Percentiles rank a stretch among this genome's conserved stretches.
Evolutionary conservation across 129 eudicot species (phyloP).

Genomic region (Flaveria trinervia): DNA sequence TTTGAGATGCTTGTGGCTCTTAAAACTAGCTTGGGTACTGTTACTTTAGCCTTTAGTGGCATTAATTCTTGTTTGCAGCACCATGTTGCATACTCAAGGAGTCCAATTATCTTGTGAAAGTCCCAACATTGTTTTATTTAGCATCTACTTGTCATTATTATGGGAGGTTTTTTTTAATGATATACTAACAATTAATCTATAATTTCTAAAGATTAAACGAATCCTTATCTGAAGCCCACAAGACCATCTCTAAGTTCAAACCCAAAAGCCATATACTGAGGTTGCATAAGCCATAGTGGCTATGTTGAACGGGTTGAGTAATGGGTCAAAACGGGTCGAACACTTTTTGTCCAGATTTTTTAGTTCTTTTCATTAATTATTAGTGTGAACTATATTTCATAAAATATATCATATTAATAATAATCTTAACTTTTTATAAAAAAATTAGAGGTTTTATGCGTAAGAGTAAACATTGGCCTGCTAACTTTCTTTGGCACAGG

Average conservation of each 20-base stretch:
- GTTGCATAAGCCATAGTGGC: conserved; percentile 10
- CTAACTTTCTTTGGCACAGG: conserved; percentile 51
- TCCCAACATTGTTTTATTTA: too few relatives aligned
- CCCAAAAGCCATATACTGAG: neutral
- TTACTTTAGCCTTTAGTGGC: too few relatives aligned
- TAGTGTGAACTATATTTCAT: neutral
- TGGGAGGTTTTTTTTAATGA: too few relatives aligned
- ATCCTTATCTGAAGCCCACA: neutral
- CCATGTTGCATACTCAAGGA: too few relatives aligned
- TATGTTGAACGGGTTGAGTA: neutral
- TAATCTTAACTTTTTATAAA: neutral
- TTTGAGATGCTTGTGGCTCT: conserved; percentile 5
- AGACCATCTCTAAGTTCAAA: conserved; percentile 3
- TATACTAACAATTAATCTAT: too few relatives aligned
- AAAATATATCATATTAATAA: neutral
- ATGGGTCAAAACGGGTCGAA: neutral
- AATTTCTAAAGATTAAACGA: too few relatives aligned
- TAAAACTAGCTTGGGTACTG: neutral
- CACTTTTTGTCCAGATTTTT: neutral
- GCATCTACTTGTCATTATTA: too few relatives aligned
- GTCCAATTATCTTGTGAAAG: too few relatives aligned
- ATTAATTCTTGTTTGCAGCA: too few relatives aligned
- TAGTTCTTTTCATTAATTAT: neutral
- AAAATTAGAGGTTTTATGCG: neutral
- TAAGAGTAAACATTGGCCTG: neutral